Percentiles rank a stretch among this genome's conserved stretches.
Evolutionary conservation across 176 grass and related monocot species (phyloP).

Genomic region (Hyparrhenia diplandra): DNA sequence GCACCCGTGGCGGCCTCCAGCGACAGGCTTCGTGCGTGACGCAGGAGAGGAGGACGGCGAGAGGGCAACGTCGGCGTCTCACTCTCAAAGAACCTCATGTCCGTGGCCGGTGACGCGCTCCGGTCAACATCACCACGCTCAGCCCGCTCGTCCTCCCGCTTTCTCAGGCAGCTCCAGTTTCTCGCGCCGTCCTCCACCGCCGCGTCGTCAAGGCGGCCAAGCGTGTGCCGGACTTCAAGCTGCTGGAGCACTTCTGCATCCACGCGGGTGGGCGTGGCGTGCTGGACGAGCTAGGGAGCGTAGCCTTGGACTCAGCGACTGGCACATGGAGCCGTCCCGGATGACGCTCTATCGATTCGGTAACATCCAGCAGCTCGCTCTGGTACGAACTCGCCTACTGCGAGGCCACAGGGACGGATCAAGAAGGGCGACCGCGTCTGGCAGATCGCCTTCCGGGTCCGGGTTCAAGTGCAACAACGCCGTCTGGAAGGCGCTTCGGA

Average conservation of each 20-base stretch:
- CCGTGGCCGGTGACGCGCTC: conserved; percentile 43
- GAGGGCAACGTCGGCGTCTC: conserved; percentile 22
- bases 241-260: conserved; percentile 67
- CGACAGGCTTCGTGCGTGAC: conserved; percentile 31
- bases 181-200: conserved; percentile 6
- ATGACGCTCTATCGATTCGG: conserved; percentile 69
- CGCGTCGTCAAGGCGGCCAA: not conserved
- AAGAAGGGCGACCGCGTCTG: conserved; percentile 38
- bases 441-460: conserved; percentile 40
- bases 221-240: conserved; percentile 51
- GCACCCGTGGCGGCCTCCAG: conserved; percentile 35
- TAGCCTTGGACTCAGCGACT: conserved; percentile 17
- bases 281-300: conserved; percentile 62
- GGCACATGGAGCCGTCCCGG: conserved; percentile 72
- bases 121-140: conserved; percentile 41
- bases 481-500: conserved; percentile 45
- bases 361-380: conserved; percentile 69
- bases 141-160: conserved; percentile 37
- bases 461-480: conserved; percentile 55
- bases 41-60: conserved; percentile 30
- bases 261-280: conserved; percentile 53
- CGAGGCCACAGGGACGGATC: conserved; percentile 52
- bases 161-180: conserved; percentile 41
- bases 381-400: conserved; percentile 71
- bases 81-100: conserved; percentile 49